Evolutionary conservation across 805 yeast genomes (phyloP).

Genomic region (Spencermartinsiella europaea): DNA sequence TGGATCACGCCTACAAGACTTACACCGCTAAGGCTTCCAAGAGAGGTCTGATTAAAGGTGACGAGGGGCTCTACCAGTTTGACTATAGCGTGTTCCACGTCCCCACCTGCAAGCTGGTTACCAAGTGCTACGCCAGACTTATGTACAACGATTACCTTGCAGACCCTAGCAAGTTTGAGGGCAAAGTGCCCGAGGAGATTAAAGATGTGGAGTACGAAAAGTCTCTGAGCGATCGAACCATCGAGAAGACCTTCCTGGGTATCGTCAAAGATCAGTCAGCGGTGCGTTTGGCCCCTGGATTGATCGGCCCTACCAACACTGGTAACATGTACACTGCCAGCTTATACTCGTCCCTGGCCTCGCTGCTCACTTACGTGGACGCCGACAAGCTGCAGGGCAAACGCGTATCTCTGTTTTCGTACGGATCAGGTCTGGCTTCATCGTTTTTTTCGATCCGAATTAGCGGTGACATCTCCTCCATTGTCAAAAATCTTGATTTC

Average conservation of each 20-base stretch:
- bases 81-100: slow-evolving; percentile 97
- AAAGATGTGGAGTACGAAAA: slow-evolving; percentile 63
- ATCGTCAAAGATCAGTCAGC: slow-evolving; percentile 64
- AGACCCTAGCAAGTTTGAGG: slow-evolving; percentile 58
- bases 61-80: slow-evolving; percentile 54
- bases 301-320: slow-evolving; percentile 87
- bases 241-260: slow-evolving; percentile 81
- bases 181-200: slow-evolving; percentile 46
- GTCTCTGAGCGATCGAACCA: slow-evolving; percentile 68
- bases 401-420: slow-evolving; percentile 89
- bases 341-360: slow-evolving; percentile 79
- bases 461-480: slow-evolving; percentile 70
- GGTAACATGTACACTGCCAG: slow-evolving; percentile 99
- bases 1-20: slow-evolving; percentile 77
- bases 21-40: slow-evolving; percentile 72
- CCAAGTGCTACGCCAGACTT: slow-evolving; percentile 88
- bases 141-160: slow-evolving; percentile 80
- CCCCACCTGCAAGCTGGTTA: slow-evolving; percentile 93
- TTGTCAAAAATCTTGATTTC: slow-evolving; percentile 61
- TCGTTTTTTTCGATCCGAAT: slow-evolving; percentile 76
- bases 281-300: slow-evolving; percentile 70
- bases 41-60: slow-evolving; percentile 35
- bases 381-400: slow-evolving; percentile 69
- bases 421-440: slow-evolving; percentile 97
- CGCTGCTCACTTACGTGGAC: slow-evolving; percentile 71